These are phyloP conservation scores for Diversispora eburnea DNA, from an alignment of 192 early-diverging fungal genomes.

Conservation along the genomic window DNA sequence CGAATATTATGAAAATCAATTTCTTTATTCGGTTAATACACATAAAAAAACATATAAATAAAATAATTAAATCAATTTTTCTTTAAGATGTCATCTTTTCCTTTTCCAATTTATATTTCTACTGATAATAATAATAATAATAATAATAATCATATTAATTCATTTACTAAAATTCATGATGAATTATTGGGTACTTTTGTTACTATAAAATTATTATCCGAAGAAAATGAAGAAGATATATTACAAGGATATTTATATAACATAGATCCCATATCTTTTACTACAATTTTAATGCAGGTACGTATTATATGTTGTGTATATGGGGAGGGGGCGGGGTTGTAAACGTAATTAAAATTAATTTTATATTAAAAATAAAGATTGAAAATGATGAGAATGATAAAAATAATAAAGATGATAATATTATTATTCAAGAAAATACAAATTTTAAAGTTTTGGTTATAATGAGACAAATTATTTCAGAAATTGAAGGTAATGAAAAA, in stretches of 20 bases:
- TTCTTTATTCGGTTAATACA: too few species aligned
- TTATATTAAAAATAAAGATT: neutral
- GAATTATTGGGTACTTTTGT: slow-evolving; percentile 22
- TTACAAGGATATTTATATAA: slow-evolving; percentile 36
- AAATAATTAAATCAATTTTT: too few species aligned
- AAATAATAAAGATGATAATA: neutral
- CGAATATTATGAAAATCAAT: too few species aligned
- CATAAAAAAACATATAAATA: too few species aligned
- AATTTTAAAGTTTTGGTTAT: slow-evolving; percentile 23
- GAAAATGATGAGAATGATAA: neutral
- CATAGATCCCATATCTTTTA: slow-evolving; percentile 37
- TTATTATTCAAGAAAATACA: neutral
- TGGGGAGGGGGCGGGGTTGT: neutral
- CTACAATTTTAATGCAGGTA: slow-evolving; percentile 28
- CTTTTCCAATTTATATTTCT: too few species aligned
- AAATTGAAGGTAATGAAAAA: slow-evolving; percentile 1
- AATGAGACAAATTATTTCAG: neutral
- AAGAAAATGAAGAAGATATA: slow-evolving; percentile 18
- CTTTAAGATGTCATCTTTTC: too few species aligned
- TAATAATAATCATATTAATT: too few species aligned
- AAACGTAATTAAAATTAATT: neutral
- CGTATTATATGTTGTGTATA: neutral
- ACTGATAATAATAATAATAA: too few species aligned
- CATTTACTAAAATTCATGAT: neutral
- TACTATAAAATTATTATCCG: slow-evolving; percentile 26